phyloP scores from a whole-genome alignment of 257 asterid species.

The Solanum virginianum region DNA sequence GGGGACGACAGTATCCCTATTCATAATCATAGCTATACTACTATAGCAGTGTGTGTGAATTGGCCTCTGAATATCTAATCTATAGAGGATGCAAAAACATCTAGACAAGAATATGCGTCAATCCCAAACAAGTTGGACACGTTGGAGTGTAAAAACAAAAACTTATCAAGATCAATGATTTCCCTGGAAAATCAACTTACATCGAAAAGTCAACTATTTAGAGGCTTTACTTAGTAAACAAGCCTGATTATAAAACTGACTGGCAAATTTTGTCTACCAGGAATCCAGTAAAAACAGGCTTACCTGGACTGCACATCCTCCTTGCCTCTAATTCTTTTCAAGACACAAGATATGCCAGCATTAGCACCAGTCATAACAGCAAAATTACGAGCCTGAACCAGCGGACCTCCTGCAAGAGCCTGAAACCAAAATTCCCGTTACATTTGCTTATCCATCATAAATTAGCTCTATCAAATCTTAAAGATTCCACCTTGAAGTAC shows the following conservation, averaged over 20 bases:
- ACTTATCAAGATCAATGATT: neutral
- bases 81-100: neutral
- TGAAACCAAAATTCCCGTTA: constrained; percentile 6
- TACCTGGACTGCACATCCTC: constrained; percentile 88
- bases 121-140: neutral
- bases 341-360: constrained; percentile 84
- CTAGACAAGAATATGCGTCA: neutral
- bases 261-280: neutral
- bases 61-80: neutral
- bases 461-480: neutral
- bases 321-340: constrained; percentile 90
- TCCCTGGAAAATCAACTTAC: neutral
- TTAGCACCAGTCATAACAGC: constrained; percentile 92
- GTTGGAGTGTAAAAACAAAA: neutral
- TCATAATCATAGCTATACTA: neutral
- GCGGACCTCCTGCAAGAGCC: constrained; percentile 92
- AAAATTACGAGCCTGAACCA: constrained; percentile 82
- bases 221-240: neutral
- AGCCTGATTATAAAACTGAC: neutral
- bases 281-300: neutral
- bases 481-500: neutral
- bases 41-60: neutral
- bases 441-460: neutral
- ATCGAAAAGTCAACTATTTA: neutral
- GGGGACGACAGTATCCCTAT: neutral